Conservation (phyloP, 441 rosid species). For the Populus hybrid region DNA sequence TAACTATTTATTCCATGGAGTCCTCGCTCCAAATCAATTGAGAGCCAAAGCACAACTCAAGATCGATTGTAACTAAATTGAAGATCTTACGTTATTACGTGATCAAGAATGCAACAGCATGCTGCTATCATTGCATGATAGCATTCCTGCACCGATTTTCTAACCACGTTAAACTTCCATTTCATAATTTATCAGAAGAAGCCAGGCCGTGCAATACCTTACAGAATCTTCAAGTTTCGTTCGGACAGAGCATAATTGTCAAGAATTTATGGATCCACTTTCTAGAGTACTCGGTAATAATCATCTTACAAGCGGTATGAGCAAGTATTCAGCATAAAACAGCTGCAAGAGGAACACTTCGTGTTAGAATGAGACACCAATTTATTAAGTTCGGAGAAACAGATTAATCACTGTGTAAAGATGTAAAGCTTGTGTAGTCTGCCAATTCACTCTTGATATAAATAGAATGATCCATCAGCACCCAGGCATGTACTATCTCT, state of each 20-base stretch:
- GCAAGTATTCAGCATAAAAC: slow-evolving; percentile 65
- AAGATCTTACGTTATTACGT: neutral
- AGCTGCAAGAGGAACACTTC: slow-evolving; percentile 36
- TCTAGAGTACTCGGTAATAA: neutral
- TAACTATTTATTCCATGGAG: neutral
- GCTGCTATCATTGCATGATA: neutral
- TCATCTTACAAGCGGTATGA: slow-evolving; percentile 61
- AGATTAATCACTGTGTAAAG: neutral
- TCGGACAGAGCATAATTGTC: neutral
- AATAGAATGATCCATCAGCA: neutral
- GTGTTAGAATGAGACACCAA: neutral
- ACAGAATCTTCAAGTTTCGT: neutral
- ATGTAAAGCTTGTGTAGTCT: neutral
- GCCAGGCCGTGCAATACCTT: neutral
- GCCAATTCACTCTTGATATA: neutral
- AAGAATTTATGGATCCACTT: neutral
- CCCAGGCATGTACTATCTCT: neutral
- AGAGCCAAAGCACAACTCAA: neutral
- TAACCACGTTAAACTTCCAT: neutral
- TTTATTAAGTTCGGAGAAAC: neutral
- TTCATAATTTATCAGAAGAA: neutral
- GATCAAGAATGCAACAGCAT: neutral
- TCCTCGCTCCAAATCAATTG: neutral
- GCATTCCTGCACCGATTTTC: neutral
- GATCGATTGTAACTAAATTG: neutral